These are phyloP conservation scores for Mucor mucedo DNA, from an alignment of 371 early-diverging fungal genomes.

Conservation along the genomic window DNA sequence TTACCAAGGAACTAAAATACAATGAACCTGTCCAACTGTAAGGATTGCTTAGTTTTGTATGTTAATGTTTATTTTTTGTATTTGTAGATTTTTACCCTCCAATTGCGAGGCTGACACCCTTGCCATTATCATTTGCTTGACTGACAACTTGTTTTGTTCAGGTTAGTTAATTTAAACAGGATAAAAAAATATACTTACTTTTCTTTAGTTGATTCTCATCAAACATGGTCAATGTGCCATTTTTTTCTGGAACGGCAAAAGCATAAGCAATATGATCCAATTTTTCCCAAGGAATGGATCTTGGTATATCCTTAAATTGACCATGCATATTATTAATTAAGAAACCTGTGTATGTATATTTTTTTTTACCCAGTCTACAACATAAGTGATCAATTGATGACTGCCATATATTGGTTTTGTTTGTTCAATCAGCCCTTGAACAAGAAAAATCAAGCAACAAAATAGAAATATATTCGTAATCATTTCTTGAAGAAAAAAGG, in stretches of 20 bases:
- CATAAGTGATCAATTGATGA: slow-evolving; percentile 36
- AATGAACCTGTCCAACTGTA: slow-evolving; percentile 38
- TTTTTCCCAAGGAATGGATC: slow-evolving; percentile 42
- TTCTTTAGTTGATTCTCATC: slow-evolving; percentile 25
- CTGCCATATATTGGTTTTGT: slow-evolving; percentile 17
- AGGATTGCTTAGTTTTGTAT: too few species aligned
- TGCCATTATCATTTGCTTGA: slow-evolving; percentile 29
- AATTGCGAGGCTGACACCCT: slow-evolving; percentile 35
- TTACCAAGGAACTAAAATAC: slow-evolving; percentile 27
- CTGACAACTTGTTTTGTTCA: slow-evolving; percentile 20
- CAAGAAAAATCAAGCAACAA: neutral
- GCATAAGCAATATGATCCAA: slow-evolving; percentile 50
- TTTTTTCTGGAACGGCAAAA: slow-evolving; percentile 40
- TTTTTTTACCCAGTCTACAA: slow-evolving; percentile 45
- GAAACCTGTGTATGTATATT: neutral
- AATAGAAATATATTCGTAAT: neutral
- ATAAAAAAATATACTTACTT: slow-evolving; percentile 1
- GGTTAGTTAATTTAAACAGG: neutral
- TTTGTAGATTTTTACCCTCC: slow-evolving; percentile 28
- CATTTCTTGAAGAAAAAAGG: neutral
- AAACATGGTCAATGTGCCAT: slow-evolving; percentile 33
- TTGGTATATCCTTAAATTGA: slow-evolving; percentile 30
- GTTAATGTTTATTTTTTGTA: too few species aligned
- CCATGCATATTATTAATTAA: neutral
- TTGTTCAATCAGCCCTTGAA: slow-evolving; percentile 4